A percentile compares a stretch with the other conserved stretches of the same genome.
Conservation (phyloP, 805 yeast species). For the Jamesozyma piceae region DNA sequence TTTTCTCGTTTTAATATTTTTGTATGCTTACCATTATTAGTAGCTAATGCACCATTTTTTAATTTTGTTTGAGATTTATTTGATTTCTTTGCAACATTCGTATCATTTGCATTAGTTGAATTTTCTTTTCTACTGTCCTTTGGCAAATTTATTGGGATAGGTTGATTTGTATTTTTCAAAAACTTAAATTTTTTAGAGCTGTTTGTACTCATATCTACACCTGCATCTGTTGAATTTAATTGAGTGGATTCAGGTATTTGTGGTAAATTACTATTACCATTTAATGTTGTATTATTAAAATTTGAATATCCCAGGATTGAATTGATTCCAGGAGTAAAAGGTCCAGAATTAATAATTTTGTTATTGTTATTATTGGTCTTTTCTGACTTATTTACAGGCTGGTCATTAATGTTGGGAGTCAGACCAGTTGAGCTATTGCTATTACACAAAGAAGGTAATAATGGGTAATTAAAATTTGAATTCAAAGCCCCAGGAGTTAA, state of each 20-base stretch:
- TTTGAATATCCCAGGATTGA: not conserved
- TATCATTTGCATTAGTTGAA: not conserved
- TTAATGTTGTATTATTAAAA: not conserved
- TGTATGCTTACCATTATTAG: slow-evolving; percentile 1
- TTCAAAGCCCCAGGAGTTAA: slow-evolving; percentile 51
- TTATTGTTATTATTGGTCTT: not conserved
- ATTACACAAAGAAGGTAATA: slow-evolving; percentile 11
- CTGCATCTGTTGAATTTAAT: not conserved
- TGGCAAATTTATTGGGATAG: not conserved
- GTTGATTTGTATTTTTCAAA: not conserved
- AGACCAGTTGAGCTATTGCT: not conserved
- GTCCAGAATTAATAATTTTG: not conserved
- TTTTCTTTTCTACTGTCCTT: not conserved
- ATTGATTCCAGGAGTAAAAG: not conserved
- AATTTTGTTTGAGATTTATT: not conserved
- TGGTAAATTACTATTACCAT: not conserved
- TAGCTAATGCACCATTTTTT: not conserved
- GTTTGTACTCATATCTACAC: not conserved
- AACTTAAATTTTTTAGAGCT: not conserved
- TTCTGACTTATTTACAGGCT: not conserved
- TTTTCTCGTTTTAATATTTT: not conserved
- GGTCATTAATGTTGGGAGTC: not conserved
- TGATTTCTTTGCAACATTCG: not conserved
- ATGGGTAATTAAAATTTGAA: slow-evolving; percentile 9
- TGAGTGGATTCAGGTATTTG: not conserved